Conservation (phyloP, 176 grass and related monocot species). For the Hyparrhenia diplandra region DNA sequence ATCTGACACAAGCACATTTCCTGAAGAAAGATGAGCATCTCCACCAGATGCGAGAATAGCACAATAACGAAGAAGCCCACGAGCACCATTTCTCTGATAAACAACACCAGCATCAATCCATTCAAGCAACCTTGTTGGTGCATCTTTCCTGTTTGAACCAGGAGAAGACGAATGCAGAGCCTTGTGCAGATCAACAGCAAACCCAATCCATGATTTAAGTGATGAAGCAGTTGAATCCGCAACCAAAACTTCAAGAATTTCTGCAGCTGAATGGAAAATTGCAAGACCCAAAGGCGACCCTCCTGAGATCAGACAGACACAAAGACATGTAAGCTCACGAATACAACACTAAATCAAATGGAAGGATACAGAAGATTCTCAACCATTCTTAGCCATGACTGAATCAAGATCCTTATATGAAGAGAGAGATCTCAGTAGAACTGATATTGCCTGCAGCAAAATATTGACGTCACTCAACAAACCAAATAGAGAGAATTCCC, state of each 20-base stretch:
- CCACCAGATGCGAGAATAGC: constrained; percentile 89
- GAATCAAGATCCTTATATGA: constrained; percentile 79
- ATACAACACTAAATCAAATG: constrained; percentile 18
- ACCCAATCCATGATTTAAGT: constrained; percentile 83
- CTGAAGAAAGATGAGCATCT: constrained; percentile 92
- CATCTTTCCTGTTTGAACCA: constrained; percentile 93
- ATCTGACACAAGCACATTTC: constrained; percentile 88
- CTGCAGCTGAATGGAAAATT: constrained; percentile 87
- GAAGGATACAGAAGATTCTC: constrained; percentile 20
- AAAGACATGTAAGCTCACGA: constrained; percentile 1
- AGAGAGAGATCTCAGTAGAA: constrained; percentile 73
- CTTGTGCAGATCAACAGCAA: constrained; percentile 89
- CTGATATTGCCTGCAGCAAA: constrained; percentile 68
- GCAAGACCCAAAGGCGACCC: constrained; percentile 79
- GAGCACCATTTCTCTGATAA: constrained; percentile 88
- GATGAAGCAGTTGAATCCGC: constrained; percentile 85
- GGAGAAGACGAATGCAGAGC: constrained; percentile 90
- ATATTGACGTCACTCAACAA: constrained; percentile 18
- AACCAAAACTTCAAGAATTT: constrained; percentile 97
- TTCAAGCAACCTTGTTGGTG: constrained; percentile 84
- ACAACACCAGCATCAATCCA: constrained; percentile 99
- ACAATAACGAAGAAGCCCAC: constrained; percentile 83
- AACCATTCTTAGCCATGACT: constrained; percentile 62
- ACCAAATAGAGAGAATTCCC: neutral
- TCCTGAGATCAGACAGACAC: constrained; percentile 41